Evolutionary conservation across 768 basidiomycete species (phyloP).

Genomic region (Russula sp.): DNA sequence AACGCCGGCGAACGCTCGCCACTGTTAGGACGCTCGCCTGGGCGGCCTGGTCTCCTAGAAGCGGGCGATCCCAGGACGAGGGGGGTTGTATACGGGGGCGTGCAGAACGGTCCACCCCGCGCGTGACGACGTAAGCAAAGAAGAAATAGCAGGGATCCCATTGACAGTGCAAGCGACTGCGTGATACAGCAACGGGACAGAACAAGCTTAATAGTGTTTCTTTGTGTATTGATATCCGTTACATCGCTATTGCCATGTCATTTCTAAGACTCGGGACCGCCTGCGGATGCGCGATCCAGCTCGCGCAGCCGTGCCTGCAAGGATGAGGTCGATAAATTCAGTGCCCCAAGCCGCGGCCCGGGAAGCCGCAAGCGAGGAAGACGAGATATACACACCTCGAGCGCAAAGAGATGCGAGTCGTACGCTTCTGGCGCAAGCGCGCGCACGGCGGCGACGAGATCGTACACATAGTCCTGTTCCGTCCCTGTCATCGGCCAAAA

Average conservation of each 20-base stretch:
- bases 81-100: neutral
- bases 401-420: constrained; percentile 69
- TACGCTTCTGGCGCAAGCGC: constrained; percentile 65
- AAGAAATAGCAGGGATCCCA: constrained; percentile 39
- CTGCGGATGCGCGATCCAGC: constrained; percentile 3
- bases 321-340: neutral
- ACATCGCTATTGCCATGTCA: neutral
- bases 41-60: neutral
- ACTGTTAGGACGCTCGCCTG: constrained; percentile 6
- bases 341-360: neutral
- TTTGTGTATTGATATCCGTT: neutral
- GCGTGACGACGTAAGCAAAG: neutral
- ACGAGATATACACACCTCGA: constrained; percentile 50
- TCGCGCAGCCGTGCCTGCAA: constrained; percentile 17
- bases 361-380: neutral
- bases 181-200: neutral
- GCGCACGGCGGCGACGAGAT: constrained; percentile 67
- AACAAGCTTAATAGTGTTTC: neutral
- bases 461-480: constrained; percentile 77
- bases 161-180: neutral
- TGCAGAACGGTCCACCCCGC: neutral
- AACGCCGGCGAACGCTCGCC: constrained; percentile 16
- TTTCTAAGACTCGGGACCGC: neutral
- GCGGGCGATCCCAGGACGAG: neutral
- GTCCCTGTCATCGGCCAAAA: neutral